These are phyloP conservation scores for Diaporthe sp. DNA, from an alignment of 2,329 filamentous ascomycete species.

Conservation along the genomic window DNA sequence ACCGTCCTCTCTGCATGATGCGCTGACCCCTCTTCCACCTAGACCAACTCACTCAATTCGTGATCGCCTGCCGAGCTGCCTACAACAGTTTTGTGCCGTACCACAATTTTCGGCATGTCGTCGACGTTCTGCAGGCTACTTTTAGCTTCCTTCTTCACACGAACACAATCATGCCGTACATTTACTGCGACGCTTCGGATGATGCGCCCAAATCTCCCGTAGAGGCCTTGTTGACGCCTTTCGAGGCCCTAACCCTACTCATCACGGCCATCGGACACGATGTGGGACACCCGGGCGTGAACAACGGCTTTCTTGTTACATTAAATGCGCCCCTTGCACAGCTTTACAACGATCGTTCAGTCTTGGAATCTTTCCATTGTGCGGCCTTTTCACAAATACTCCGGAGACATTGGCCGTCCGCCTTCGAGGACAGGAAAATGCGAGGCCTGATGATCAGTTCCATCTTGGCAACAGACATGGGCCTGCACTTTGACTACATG, in stretches of 20 bases:
- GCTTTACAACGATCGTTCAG: conserved; percentile 96
- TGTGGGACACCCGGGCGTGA: conserved; percentile 96
- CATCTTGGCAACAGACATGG: conserved; percentile 98
- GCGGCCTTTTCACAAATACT: conserved; percentile 97
- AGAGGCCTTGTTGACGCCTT: conserved; percentile 82
- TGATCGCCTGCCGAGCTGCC: conserved; percentile 90
- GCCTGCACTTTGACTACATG: conserved; percentile 97
- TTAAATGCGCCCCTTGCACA: conserved; percentile 94
- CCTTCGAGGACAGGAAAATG: conserved; percentile 84
- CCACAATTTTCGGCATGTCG: conserved; percentile 97
- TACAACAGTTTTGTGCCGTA: conserved; percentile 98
- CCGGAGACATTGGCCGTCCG: conserved; percentile 89
- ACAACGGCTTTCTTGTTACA: conserved; percentile 95
- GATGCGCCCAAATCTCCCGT: conserved; percentile 71
- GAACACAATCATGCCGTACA: conserved; percentile 79
- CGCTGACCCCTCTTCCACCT: conserved; percentile 56
- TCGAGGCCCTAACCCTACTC: conserved; percentile 89
- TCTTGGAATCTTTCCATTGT: conserved; percentile 97
- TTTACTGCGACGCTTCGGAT: conserved; percentile 52
- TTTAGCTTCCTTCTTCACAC: conserved; percentile 91
- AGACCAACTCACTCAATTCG: conserved; percentile 87
- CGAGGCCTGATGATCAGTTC: conserved; percentile 95
- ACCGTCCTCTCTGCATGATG: conserved; percentile 39
- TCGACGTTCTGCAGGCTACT: conserved; percentile 94
- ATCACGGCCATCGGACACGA: conserved; percentile 98